Conservation (phyloP, 305 asterid genomes). For the Solanum hybrid region DNA sequence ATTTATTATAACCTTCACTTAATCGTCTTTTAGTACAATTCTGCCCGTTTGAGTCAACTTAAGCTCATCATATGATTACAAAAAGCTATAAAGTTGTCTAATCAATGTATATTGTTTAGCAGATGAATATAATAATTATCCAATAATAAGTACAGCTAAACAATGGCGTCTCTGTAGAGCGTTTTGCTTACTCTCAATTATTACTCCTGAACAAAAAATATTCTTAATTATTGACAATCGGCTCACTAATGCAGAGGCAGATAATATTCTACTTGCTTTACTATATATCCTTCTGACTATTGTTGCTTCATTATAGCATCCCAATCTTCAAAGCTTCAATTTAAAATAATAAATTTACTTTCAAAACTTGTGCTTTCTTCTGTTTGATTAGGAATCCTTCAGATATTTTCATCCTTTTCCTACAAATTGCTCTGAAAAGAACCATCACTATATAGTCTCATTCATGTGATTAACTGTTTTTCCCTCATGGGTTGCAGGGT, state of each 20-base stretch:
- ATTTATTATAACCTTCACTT: not conserved
- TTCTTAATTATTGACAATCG: not conserved
- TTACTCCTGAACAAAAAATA: not conserved
- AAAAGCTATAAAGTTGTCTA: not conserved
- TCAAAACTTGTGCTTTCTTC: not conserved
- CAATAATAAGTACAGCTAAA: not conserved
- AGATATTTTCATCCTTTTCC: not conserved
- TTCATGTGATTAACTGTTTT: not conserved
- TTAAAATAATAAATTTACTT: not conserved
- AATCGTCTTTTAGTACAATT: not conserved
- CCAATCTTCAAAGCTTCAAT: not conserved
- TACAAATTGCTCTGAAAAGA: not conserved
- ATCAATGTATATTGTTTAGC: not conserved
- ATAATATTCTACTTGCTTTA: not conserved
- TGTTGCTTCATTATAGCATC: not conserved
- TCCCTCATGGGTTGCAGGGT: conserved; percentile 46
- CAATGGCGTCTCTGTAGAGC: not conserved
- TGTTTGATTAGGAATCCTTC: not conserved
- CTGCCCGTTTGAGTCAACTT: not conserved
- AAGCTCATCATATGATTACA: not conserved
- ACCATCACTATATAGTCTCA: not conserved
- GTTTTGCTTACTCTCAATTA: not conserved
- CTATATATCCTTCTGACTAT: not conserved
- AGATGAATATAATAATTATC: not conserved
- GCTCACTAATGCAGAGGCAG: not conserved